phyloP scores from a whole-genome alignment of 2,329 filamentous ascomycete species.

The Stachybotrys chartarum region DNA sequence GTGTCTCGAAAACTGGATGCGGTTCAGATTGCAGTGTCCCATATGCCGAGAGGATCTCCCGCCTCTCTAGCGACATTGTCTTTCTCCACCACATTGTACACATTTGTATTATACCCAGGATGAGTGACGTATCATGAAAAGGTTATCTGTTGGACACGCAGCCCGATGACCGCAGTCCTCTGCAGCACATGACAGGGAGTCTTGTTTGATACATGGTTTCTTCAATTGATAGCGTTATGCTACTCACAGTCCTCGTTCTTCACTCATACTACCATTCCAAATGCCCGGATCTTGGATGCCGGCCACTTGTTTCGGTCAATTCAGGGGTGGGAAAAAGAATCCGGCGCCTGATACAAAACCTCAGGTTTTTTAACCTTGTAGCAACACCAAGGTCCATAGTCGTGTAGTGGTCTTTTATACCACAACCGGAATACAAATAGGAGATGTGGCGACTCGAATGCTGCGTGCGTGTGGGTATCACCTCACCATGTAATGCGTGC shows the following conservation, averaged over 20 bases:
- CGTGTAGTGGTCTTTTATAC: too few relatives aligned
- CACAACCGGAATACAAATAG: too few relatives aligned
- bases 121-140: neutral
- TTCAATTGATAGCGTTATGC: too few relatives aligned
- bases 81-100: neutral
- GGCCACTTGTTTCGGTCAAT: too few relatives aligned
- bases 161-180: neutral
- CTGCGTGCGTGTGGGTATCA: neutral
- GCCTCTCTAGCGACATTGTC: conserved; percentile 51
- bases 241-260: too few relatives aligned
- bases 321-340: too few relatives aligned
- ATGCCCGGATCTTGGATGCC: too few relatives aligned
- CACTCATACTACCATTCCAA: too few relatives aligned
- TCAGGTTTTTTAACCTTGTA: too few relatives aligned
- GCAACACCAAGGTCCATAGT: too few relatives aligned
- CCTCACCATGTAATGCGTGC: conserved; percentile 41
- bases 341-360: too few relatives aligned
- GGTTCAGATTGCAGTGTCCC: conserved; percentile 85
- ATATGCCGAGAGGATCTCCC: conserved; percentile 89
- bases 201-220: neutral
- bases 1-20: conserved; percentile 95
- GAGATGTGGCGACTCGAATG: neutral
- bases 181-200: neutral
- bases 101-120: neutral
- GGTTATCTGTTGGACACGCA: neutral